Evolutionary conservation across 805 yeast genomes (phyloP).

Genomic region (Peterozyma toletana): DNA sequence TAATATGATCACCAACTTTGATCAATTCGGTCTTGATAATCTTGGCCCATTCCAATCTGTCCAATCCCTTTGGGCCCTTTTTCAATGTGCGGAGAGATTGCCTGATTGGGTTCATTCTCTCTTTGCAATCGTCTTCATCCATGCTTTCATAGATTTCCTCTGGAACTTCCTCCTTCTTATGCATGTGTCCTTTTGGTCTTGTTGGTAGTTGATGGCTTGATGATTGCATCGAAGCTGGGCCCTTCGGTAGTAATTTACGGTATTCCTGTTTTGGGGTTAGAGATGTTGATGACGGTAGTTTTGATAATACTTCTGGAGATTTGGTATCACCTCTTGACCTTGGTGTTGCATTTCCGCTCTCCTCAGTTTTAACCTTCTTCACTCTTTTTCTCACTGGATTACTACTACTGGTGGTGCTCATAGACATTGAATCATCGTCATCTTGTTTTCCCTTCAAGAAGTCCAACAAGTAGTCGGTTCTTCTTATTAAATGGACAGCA

Average conservation of each 20-base stretch:
- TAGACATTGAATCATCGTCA: neutral
- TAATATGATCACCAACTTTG: slow-evolving; percentile 70
- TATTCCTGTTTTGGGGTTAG: neutral
- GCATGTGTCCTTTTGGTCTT: slow-evolving; percentile 11
- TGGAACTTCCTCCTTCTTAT: slow-evolving; percentile 6
- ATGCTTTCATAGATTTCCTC: slow-evolving; percentile 61
- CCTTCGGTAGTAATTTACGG: neutral
- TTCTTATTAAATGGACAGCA: slow-evolving; percentile 83
- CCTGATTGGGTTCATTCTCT: slow-evolving; percentile 56
- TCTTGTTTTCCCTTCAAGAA: slow-evolving; percentile 45
- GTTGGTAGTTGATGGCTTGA: slow-evolving; percentile 10
- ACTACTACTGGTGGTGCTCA: neutral
- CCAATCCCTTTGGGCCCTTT: slow-evolving; percentile 67
- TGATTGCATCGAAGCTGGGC: slow-evolving; percentile 2
- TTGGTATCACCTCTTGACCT: neutral
- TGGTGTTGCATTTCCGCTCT: neutral
- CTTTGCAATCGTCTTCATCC: slow-evolving; percentile 69
- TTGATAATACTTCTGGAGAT: slow-evolving; percentile 9
- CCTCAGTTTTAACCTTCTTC: slow-evolving; percentile 10
- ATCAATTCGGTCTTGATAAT: slow-evolving; percentile 60
- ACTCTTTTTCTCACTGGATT: slow-evolving; percentile 13
- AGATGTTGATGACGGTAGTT: slow-evolving; percentile 4
- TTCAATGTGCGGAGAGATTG: slow-evolving; percentile 59
- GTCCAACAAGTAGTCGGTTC: slow-evolving; percentile 79
- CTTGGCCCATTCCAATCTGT: slow-evolving; percentile 71